A percentile compares a stretch with the other conserved stretches of the same genome.
These are phyloP conservation scores for Trametes cinnabarina DNA, from an alignment of 768 basidiomycete genomes.

Conservation along the genomic window DNA sequence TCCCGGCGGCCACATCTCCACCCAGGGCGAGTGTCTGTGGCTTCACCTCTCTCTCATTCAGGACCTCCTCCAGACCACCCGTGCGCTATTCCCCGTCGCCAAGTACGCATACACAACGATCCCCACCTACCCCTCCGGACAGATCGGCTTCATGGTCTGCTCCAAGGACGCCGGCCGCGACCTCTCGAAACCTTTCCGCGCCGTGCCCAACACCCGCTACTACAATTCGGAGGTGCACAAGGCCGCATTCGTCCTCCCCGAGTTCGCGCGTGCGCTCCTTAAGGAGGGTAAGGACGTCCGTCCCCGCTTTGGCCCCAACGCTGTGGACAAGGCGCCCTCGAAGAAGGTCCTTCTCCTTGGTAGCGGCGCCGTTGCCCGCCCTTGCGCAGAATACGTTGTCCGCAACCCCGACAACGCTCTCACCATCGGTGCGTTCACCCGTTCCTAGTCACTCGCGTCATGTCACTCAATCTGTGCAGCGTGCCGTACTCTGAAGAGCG, in stretches of 20 bases:
- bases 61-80: slow-evolving; percentile 66
- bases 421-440: slow-evolving; percentile 64
- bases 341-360: slow-evolving; percentile 87
- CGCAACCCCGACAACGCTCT: slow-evolving; percentile 78
- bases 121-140: slow-evolving; percentile 97
- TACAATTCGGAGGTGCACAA: slow-evolving; percentile 82
- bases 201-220: slow-evolving; percentile 72
- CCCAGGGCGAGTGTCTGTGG: slow-evolving; percentile 96
- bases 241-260: slow-evolving; percentile 87
- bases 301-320: slow-evolving; percentile 69
- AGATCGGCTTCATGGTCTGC: slow-evolving; percentile 92
- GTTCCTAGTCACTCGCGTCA: neutral
- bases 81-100: slow-evolving; percentile 70
- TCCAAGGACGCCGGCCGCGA: slow-evolving; percentile 72
- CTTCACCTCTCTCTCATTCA: slow-evolving; percentile 86
- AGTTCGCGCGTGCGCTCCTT: slow-evolving; percentile 77
- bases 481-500: slow-evolving; percentile 81
- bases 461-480: slow-evolving; percentile 41
- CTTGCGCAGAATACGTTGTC: slow-evolving; percentile 93
- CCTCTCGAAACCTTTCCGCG: slow-evolving; percentile 69
- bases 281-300: slow-evolving; percentile 68
- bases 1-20: slow-evolving; percentile 90
- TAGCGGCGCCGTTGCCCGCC: slow-evolving; percentile 91
- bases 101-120: slow-evolving; percentile 97
- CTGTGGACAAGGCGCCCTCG: slow-evolving; percentile 45